phyloP scores from a whole-genome alignment of 352 stramenopile species.

The Globisporangium rhizosaccharum region DNA sequence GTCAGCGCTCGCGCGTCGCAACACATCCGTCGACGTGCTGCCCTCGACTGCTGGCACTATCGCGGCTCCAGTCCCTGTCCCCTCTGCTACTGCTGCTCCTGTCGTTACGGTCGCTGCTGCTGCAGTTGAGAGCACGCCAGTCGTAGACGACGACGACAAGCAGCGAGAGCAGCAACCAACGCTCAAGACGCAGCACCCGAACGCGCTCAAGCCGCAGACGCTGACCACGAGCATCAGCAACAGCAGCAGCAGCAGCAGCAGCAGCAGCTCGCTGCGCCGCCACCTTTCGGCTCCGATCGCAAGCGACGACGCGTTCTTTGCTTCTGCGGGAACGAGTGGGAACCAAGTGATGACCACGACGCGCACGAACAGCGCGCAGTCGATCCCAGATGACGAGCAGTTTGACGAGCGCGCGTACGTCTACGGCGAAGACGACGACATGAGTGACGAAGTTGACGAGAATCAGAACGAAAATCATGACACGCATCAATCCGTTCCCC shows the following conservation, averaged over 20 bases:
- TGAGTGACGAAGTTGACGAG: constrained; percentile 7
- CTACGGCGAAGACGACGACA: constrained; percentile 1
- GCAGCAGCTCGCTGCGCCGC: constrained; percentile 1
- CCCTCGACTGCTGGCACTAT: no score
- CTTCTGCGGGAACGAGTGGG: background rate
- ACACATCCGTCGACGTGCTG: no score
- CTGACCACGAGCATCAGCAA: background rate
- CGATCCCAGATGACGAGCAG: background rate
- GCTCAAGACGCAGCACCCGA: background rate
- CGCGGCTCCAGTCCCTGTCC: no score
- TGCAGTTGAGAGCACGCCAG: no score
- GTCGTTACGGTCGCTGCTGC: no score
- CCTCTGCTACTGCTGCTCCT: no score
- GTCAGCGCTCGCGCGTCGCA: no score
- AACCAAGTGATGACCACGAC: background rate
- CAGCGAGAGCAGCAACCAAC: no score
- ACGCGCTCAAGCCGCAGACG: no score
- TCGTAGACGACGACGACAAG: no score
- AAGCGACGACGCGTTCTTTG: background rate
- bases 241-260: background rate
- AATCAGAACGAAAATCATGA: constrained; percentile 6
- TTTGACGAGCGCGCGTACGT: constrained; percentile 13
- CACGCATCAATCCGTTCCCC: background rate
- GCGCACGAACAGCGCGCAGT: background rate
- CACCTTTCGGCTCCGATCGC: constrained; percentile 3